Evolutionary conservation across 2,329 filamentous ascomycete genomes (phyloP).

Genomic region (Aspergillus sp.): DNA sequence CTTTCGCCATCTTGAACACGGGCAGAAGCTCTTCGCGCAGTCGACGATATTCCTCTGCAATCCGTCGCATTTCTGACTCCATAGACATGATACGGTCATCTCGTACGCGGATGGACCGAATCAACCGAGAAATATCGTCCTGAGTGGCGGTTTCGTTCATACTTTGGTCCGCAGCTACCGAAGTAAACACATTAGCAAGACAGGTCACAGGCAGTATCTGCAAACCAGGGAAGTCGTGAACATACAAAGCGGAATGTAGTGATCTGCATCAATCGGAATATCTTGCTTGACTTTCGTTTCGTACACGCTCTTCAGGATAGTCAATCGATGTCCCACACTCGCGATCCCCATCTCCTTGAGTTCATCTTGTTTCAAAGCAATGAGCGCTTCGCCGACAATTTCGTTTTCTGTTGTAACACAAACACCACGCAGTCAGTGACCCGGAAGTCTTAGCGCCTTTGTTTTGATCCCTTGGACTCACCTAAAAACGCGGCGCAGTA

Average conservation of each 20-base stretch:
- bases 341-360: slow-evolving; percentile 91
- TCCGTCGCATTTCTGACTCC: slow-evolving; percentile 78
- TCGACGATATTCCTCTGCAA: slow-evolving; percentile 85
- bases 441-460: neutral
- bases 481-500: slow-evolving; percentile 83
- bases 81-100: slow-evolving; percentile 85
- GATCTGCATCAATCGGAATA: slow-evolving; percentile 84
- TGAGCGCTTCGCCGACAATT: slow-evolving; percentile 86
- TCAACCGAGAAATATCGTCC: slow-evolving; percentile 88
- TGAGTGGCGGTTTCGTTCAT: slow-evolving; percentile 86
- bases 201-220: neutral
- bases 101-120: slow-evolving; percentile 83
- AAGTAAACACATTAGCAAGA: slow-evolving; percentile 20
- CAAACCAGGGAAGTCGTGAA: slow-evolving; percentile 22
- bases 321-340: slow-evolving; percentile 91
- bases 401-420: slow-evolving; percentile 71
- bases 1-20: slow-evolving; percentile 85
- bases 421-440: slow-evolving; percentile 11
- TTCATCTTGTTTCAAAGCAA: slow-evolving; percentile 87
- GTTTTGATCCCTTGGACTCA: slow-evolving; percentile 50
- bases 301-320: slow-evolving; percentile 93
- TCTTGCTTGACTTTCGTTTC: slow-evolving; percentile 95
- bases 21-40: slow-evolving; percentile 90
- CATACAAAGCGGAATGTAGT: slow-evolving; percentile 91
- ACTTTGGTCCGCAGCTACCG: slow-evolving; percentile 80